Percentiles rank a stretch among this genome's conserved stretches.
These are phyloP conservation scores for Physcia stellaris DNA, from an alignment of 495 filamentous ascomycete genomes.

Conservation along the genomic window DNA sequence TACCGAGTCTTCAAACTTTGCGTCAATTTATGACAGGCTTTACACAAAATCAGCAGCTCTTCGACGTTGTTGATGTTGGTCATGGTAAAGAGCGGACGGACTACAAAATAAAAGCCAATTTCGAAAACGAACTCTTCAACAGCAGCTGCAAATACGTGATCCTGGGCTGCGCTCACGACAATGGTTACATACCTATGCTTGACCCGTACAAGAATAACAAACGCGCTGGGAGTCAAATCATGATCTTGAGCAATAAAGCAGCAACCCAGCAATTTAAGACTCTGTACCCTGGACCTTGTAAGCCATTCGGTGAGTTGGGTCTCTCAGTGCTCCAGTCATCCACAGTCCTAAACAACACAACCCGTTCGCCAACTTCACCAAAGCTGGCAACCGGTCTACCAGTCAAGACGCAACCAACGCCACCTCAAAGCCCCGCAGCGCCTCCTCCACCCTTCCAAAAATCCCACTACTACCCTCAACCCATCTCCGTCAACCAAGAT, in stretches of 20 bases:
- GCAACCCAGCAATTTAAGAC: conserved; percentile 6
- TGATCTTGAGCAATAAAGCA: conserved; percentile 30
- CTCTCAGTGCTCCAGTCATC: conserved; percentile 3
- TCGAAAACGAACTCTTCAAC: conserved; percentile 16
- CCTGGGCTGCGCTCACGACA: conserved; percentile 50
- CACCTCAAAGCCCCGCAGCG: background rate
- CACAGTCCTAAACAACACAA: background rate
- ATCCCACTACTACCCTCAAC: conserved; percentile 3
- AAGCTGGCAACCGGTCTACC: background rate
- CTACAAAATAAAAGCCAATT: conserved; percentile 42
- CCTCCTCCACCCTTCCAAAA: no score
- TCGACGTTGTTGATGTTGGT: conserved; percentile 49
- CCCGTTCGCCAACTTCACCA: background rate
- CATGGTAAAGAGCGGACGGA: conserved; percentile 47
- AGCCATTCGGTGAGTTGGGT: conserved; percentile 11
- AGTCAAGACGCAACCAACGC: background rate
- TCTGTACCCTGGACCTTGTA: conserved; percentile 19
- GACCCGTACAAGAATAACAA: conserved; percentile 33
- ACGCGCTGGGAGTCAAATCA: conserved; percentile 26
- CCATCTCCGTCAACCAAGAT: background rate
- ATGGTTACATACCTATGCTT: conserved; percentile 41
- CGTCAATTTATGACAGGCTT: conserved; percentile 43
- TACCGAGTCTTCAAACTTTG: conserved; percentile 38
- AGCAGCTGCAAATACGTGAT: conserved; percentile 54
- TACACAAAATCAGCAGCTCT: conserved; percentile 42